These are phyloP conservation scores for Aquilaria sinensis DNA, from an alignment of 345 rosid genomes.

Conservation along the genomic window DNA sequence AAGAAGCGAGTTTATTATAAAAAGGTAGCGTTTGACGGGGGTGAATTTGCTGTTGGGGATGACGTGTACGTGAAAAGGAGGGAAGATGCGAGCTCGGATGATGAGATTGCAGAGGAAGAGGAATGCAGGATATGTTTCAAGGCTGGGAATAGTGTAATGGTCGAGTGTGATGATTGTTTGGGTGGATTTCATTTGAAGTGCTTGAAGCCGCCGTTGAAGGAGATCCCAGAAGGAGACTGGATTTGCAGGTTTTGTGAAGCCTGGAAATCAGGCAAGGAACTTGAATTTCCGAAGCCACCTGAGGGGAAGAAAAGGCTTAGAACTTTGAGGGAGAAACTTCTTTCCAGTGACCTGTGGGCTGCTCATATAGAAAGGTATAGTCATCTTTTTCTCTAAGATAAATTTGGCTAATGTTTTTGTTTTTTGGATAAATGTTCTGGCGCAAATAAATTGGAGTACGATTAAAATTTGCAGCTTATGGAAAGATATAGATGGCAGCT, in stretches of 20 bases:
- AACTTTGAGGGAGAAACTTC: slow-evolving; percentile 86
- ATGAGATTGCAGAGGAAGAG: slow-evolving; percentile 64
- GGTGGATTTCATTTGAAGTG: slow-evolving; percentile 93
- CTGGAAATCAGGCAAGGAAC: slow-evolving; percentile 38
- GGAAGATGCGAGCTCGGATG: slow-evolving; percentile 62
- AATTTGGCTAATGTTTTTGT: neutral
- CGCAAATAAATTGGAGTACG: neutral
- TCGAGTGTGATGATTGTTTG: slow-evolving; percentile 87
- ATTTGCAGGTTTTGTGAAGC: slow-evolving; percentile 66
- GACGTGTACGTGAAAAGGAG: slow-evolving; percentile 84
- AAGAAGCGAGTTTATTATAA: slow-evolving; percentile 53
- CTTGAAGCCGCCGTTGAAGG: slow-evolving; percentile 67
- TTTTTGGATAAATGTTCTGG: neutral
- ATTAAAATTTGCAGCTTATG: slow-evolving; percentile 45
- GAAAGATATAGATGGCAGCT: slow-evolving; percentile 66
- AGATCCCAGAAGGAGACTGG: slow-evolving; percentile 93
- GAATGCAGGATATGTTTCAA: slow-evolving; percentile 79
- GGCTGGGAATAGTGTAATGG: slow-evolving; percentile 55
- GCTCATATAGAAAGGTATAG: slow-evolving; percentile 66
- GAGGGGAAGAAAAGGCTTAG: slow-evolving; percentile 59
- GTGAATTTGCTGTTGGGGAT: slow-evolving; percentile 68
- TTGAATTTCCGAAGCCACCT: slow-evolving; percentile 48
- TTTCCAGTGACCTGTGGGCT: slow-evolving; percentile 80
- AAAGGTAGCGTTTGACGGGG: slow-evolving; percentile 66
- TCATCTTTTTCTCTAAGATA: neutral